Base-by-base conservation (phyloP, 768 basidiomycete species). In the Termitomyces sp. region DNA sequence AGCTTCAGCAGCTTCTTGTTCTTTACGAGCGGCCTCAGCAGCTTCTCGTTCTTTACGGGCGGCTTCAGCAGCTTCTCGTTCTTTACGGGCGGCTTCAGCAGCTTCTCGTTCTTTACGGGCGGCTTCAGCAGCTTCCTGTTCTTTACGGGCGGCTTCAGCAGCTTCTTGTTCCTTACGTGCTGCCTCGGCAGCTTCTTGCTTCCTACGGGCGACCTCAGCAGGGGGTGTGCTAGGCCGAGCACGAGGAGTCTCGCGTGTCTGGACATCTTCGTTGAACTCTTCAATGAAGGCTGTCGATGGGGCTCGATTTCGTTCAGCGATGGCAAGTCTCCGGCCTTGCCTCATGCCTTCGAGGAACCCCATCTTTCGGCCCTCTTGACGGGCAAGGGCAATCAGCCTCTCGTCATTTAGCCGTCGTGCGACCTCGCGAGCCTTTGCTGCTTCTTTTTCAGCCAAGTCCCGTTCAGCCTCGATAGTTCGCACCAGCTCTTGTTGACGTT, bases 401-500 rank as follows among this genome's bases (percentile, higher is more conserved):
- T 86, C 80, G 55, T 85, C 78, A 56, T 82, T 81, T 43, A 86
- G 60, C 66, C 78, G 79, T 27, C 87, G 73, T n/a, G 85, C 76
- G 36, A 76, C 73, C n/a, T 70, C 74, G 32, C 84, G 76, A 22
- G 85, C 76, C 30, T 77, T 68, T 22, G 62, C 57, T 8, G 76
- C 73, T 13, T 69, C 68, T 2, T 63, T 64, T 49, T 76, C 71
- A 1, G 73, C 72, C 12, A 70, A 64, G 37, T 73, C 68, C 24
- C 72, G 69, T 56, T 76, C 68, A 0, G 58, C 56, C 61, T 76
- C 73, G 7, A 74, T 61, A 1, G 57, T 57, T 42, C 62, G 65
- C 4, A 71, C 56, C 6, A 58, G 57, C 6, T 71, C 66, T 12
- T 66, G 61, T 14, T 67, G 69, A 18, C 65, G 66, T 47, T 65